phyloP scores from a whole-genome alignment of 176 grass and related monocot species.

The Guadua angustifolia region DNA sequence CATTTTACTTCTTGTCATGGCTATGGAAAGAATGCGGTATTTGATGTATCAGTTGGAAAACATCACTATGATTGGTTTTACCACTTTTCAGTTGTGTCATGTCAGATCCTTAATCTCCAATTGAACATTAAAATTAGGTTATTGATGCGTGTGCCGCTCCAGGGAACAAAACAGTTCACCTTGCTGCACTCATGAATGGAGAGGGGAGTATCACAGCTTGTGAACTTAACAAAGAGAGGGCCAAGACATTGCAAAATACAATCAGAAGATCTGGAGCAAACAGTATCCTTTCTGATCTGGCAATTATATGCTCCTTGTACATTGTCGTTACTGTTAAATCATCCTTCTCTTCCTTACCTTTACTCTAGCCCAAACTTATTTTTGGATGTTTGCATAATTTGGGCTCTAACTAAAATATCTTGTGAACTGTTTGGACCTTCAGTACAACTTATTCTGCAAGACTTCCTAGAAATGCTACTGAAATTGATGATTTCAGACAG shows the following conservation, averaged over 20 bases:
- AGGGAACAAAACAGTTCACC: slow-evolving; percentile 96
- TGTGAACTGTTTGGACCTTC: background rate
- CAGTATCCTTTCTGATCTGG: slow-evolving; percentile 66
- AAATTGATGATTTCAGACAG: background rate
- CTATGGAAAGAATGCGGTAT: background rate
- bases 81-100: slow-evolving; percentile 2
- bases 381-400: slow-evolving; percentile 20
- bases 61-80: background rate
- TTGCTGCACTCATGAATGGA: slow-evolving; percentile 89
- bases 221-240: slow-evolving; percentile 77
- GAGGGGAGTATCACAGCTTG: slow-evolving; percentile 85
- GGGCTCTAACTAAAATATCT: background rate
- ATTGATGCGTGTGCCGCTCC: slow-evolving; percentile 99
- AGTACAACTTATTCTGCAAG: background rate
- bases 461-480: background rate
- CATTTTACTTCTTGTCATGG: slow-evolving; percentile 4
- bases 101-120: slow-evolving; percentile 37
- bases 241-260: slow-evolving; percentile 78
- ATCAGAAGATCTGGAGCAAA: slow-evolving; percentile 85
- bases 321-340: slow-evolving; percentile 2
- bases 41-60: slow-evolving; percentile 6
- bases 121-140: slow-evolving; percentile 74
- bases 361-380: background rate
- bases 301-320: background rate
- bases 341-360: background rate